These are phyloP conservation scores for Backusella psychrophila DNA, from an alignment of 192 early-diverging fungal species.

Conservation along the genomic window DNA sequence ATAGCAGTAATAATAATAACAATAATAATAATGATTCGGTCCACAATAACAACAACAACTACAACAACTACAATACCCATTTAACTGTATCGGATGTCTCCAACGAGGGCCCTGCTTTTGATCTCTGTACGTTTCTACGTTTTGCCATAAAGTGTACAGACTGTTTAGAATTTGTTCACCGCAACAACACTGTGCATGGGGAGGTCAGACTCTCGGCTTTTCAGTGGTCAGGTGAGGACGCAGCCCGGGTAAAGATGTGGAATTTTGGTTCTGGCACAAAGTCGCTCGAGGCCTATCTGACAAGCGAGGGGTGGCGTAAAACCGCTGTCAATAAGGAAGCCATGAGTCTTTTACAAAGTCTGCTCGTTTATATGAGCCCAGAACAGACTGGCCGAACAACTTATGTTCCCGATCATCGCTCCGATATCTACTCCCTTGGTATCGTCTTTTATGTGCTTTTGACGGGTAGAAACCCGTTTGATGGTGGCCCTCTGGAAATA, in stretches of 20 bases:
- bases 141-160: slow-evolving; percentile 33
- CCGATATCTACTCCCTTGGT: slow-evolving; percentile 35
- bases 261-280: slow-evolving; percentile 22
- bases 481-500: slow-evolving; percentile 34
- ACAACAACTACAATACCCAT: neutral
- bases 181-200: slow-evolving; percentile 27
- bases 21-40: neutral
- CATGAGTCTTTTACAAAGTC: slow-evolving; percentile 7
- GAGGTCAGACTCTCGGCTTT: slow-evolving; percentile 26
- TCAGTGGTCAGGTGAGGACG: slow-evolving; percentile 25
- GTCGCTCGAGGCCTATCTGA: slow-evolving; percentile 20
- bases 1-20: neutral
- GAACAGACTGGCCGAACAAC: slow-evolving; percentile 36
- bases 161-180: slow-evolving; percentile 33
- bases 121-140: slow-evolving; percentile 28
- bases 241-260: slow-evolving; percentile 18
- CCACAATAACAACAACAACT: neutral
- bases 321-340: slow-evolving; percentile 22
- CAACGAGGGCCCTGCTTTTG: slow-evolving; percentile 6
- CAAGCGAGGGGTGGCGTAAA: slow-evolving; percentile 25
- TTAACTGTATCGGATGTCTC: neutral
- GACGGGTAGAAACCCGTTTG: slow-evolving; percentile 23
- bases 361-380: slow-evolving; percentile 25
- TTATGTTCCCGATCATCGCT: slow-evolving; percentile 33
- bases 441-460: slow-evolving; percentile 31